Evolutionary conservation across 768 basidiomycete species (phyloP).

Genomic region (Neoboletus subvelutipes): DNA sequence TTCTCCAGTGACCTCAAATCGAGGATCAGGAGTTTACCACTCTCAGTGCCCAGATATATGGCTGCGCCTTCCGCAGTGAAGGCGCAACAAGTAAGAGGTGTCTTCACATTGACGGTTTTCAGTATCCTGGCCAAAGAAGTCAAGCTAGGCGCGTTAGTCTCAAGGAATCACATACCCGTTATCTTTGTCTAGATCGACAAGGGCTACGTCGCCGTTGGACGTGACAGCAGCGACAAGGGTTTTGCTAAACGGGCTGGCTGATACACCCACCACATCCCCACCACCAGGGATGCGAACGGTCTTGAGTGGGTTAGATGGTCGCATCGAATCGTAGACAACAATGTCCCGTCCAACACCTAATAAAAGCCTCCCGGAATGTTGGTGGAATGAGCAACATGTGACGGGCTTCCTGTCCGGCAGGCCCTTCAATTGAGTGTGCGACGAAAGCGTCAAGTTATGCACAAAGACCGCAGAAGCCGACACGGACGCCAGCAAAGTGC

Average conservation of each 20-base stretch:
- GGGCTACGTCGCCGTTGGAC: conserved; percentile 49
- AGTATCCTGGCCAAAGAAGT: conserved; percentile 45
- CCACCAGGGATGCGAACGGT: conserved; percentile 47
- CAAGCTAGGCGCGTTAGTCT: not conserved
- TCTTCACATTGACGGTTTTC: conserved; percentile 54
- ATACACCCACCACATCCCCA: conserved; percentile 54
- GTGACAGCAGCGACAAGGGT: conserved; percentile 62
- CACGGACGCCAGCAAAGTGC: conserved; percentile 54
- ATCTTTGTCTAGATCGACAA: conserved; percentile 76
- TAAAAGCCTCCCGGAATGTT: conserved; percentile 59
- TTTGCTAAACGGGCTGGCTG: conserved; percentile 76
- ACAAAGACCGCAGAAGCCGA: conserved; percentile 55
- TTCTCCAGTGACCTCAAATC: conserved; percentile 68
- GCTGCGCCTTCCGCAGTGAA: conserved; percentile 72
- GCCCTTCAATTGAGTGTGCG: conserved; percentile 56
- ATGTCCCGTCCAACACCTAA: conserved; percentile 53
- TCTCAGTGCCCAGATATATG: conserved; percentile 63
- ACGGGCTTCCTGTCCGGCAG: conserved; percentile 43
- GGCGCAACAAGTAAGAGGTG: conserved; percentile 53
- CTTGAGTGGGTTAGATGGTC: conserved; percentile 56
- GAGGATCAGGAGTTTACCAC: conserved; percentile 60
- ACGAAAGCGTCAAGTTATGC: conserved; percentile 55
- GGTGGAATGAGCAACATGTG: conserved; percentile 58
- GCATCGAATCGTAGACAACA: conserved; percentile 60
- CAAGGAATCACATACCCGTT: conserved; percentile 48